Conservation (phyloP, 2,329 filamentous ascomycete genomes). For the Colletotrichum simmondsii region DNA sequence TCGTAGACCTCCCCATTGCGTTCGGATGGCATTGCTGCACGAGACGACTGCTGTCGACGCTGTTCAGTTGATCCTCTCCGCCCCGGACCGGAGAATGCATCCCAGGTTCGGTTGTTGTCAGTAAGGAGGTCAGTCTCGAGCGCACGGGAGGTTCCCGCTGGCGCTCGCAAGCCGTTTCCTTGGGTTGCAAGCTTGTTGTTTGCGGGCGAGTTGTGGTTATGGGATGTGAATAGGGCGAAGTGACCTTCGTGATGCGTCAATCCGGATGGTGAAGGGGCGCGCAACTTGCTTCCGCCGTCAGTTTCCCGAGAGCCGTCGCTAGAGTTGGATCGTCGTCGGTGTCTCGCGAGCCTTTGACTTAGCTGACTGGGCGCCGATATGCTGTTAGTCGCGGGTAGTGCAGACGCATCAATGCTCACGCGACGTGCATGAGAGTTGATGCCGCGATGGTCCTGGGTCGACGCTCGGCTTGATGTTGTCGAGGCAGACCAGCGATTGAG, state of each 20-base stretch:
- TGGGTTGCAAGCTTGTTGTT: neutral
- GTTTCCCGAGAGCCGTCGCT: conserved; percentile 4
- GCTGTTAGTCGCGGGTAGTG: neutral
- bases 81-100: conserved; percentile 23
- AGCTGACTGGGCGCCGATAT: neutral
- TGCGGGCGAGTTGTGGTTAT: neutral
- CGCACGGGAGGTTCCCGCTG: neutral
- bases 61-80: conserved; percentile 28
- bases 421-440: conserved; percentile 2
- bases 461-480: conserved; percentile 53
- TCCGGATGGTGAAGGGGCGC: conserved; percentile 3
- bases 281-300: neutral
- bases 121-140: neutral
- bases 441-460: conserved; percentile 4
- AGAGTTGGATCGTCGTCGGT: conserved; percentile 14
- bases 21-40: conserved; percentile 42
- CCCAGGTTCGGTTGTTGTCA: conserved; percentile 11
- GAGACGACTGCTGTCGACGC: neutral
- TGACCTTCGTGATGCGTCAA: neutral
- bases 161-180: neutral
- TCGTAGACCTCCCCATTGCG: conserved; percentile 41
- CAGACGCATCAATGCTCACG: conserved; percentile 15
- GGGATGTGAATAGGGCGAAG: neutral
- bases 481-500: conserved; percentile 63
- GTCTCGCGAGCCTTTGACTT: neutral